Percentiles rank a stretch among this genome's conserved stretches.
phyloP scores from a whole-genome alignment of 2,329 filamentous ascomycete genomes.

The Cladophialophora chaetospira region DNA sequence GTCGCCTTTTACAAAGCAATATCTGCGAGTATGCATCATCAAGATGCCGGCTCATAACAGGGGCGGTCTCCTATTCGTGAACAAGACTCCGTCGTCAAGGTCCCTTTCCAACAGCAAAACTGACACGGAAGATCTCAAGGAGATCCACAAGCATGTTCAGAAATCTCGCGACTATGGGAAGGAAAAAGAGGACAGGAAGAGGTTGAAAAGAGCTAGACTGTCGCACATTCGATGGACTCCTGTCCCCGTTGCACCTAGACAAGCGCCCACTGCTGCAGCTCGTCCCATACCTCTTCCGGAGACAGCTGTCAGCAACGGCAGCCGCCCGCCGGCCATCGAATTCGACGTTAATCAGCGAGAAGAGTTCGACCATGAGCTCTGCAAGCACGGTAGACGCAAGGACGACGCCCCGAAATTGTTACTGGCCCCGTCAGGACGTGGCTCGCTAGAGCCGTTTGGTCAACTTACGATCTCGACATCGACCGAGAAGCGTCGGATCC shows the following conservation, averaged over 20 bases:
- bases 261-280: not conserved
- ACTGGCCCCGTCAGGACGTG: not conserved
- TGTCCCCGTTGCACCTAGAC: slow-evolving; percentile 1
- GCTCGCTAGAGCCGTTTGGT: slow-evolving; percentile 20
- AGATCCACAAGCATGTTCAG: slow-evolving; percentile 27
- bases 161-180: slow-evolving; percentile 20
- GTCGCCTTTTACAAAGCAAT: slow-evolving; percentile 11
- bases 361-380: not conserved
- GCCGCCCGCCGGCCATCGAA: not conserved
- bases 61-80: slow-evolving; percentile 22
- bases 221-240: slow-evolving; percentile 19
- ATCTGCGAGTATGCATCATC: slow-evolving; percentile 6
- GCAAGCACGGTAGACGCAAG: not conserved
- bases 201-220: slow-evolving; percentile 13
- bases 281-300: not conserved
- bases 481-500: slow-evolving; percentile 20
- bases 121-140: slow-evolving; percentile 10
- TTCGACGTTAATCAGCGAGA: not conserved
- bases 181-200: slow-evolving; percentile 15
- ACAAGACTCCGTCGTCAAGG: slow-evolving; percentile 21
- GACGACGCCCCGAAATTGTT: slow-evolving; percentile 3
- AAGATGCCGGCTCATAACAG: slow-evolving; percentile 19
- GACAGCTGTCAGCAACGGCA: not conserved
- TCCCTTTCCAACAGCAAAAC: slow-evolving; percentile 25
- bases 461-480: slow-evolving; percentile 22